These are phyloP conservation scores for Aspergillus sclerotiicarbonarius DNA, from an alignment of 495 filamentous ascomycete genomes.

Conservation along the genomic window DNA sequence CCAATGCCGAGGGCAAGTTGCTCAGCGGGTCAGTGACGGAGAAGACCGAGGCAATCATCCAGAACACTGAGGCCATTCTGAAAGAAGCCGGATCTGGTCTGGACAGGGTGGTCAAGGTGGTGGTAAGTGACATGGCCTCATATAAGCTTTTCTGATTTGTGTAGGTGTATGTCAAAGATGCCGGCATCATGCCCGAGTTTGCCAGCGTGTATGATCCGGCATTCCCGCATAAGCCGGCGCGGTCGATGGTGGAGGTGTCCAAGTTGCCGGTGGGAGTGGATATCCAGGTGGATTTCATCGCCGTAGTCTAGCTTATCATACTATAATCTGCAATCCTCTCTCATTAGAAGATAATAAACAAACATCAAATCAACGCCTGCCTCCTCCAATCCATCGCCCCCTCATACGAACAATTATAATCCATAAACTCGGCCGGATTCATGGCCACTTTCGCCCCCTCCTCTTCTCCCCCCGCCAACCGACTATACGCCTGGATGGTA, in stretches of 20 bases:
- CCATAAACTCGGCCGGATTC: conserved; percentile 42
- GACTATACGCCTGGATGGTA: not conserved
- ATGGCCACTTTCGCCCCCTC: conserved; percentile 31
- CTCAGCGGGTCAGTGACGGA: conserved; percentile 17
- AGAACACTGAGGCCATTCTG: conserved; percentile 19
- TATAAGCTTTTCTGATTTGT: not conserved
- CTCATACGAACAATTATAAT: conserved; percentile 42
- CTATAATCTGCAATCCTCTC: too few species aligned
- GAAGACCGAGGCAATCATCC: conserved; percentile 11
- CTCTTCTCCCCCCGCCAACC: not conserved
- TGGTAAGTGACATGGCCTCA: not conserved
- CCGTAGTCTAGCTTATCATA: conserved; percentile 12
- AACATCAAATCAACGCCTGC: too few species aligned
- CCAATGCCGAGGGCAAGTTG: conserved; percentile 17
- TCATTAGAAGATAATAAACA: too few species aligned
- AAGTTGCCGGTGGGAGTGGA: conserved; percentile 19
- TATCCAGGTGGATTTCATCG: conserved; percentile 20
- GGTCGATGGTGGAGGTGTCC: conserved; percentile 23
- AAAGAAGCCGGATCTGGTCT: conserved; percentile 15
- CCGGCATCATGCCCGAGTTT: conserved; percentile 18
- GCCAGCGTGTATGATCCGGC: conserved; percentile 13
- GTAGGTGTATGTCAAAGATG: conserved; percentile 21
- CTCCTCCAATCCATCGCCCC: conserved; percentile 26
- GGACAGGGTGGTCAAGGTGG: conserved; percentile 16
- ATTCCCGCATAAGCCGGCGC: conserved; percentile 18